phyloP scores from a whole-genome alignment of 352 stramenopile genomes.

The Plasmopara muralis region DNA sequence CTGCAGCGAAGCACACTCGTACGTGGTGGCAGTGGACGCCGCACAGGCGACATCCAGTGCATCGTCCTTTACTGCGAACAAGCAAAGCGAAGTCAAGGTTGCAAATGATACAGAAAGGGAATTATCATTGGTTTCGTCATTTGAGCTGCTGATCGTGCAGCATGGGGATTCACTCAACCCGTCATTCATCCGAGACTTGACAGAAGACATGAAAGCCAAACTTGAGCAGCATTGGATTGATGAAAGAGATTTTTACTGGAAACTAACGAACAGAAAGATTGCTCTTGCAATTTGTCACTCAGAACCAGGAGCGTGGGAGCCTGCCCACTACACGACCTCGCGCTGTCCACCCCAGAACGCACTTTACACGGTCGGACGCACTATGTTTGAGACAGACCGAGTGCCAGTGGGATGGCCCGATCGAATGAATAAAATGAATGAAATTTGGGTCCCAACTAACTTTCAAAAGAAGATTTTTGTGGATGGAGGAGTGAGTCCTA shows the following conservation, averaged over 20 bases:
- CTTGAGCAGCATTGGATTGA: slow-evolving; percentile 68
- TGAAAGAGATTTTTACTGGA: slow-evolving; percentile 61
- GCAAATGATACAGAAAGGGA: slow-evolving; percentile 1
- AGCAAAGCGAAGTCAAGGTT: slow-evolving; percentile 10
- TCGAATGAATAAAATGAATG: slow-evolving; percentile 88
- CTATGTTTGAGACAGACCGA: slow-evolving; percentile 94
- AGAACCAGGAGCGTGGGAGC: slow-evolving; percentile 90
- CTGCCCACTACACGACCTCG: slow-evolving; percentile 58
- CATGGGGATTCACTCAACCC: slow-evolving; percentile 64
- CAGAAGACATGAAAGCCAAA: slow-evolving; percentile 36
- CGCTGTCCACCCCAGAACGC: slow-evolving; percentile 48
- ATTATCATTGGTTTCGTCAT: slow-evolving; percentile 19
- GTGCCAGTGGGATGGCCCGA: slow-evolving; percentile 84
- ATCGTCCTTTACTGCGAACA: slow-evolving; percentile 3
- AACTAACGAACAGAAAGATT: slow-evolving; percentile 29
- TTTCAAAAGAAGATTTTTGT: slow-evolving; percentile 78
- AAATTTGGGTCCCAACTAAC: slow-evolving; percentile 90
- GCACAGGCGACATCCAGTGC: slow-evolving; percentile 11
- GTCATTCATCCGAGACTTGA: slow-evolving; percentile 54
- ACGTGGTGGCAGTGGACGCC: slow-evolving; percentile 59
- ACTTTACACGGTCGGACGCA: slow-evolving; percentile 76
- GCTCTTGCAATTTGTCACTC: slow-evolving; percentile 87
- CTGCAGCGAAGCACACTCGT: slow-evolving; percentile 88
- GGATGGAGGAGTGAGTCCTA: slow-evolving; percentile 41
- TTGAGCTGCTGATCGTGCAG: slow-evolving; percentile 56